Conservation (phyloP, 345 rosid species). For the Kernera saxatilis region DNA sequence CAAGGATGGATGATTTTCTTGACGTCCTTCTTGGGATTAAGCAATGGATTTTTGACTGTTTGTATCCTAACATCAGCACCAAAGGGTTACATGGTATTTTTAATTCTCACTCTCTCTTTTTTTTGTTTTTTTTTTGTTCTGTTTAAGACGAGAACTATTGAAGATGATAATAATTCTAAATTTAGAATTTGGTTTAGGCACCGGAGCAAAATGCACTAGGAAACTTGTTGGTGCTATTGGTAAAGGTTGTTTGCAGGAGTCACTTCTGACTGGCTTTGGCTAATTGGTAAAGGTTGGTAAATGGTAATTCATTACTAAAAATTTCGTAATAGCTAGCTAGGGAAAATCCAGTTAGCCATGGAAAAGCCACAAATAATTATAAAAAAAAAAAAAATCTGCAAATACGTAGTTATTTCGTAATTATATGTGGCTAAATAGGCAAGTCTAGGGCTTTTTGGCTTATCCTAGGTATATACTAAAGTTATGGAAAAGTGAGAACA, state of each 20-base stretch:
- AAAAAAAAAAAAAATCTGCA: no score
- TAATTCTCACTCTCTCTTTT: neutral
- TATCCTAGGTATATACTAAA: neutral
- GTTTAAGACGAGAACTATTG: no score
- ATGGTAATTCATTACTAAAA: no score
- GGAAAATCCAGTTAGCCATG: no score
- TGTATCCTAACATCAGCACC: slow-evolving; percentile 68
- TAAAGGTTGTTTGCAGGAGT: slow-evolving; percentile 62
- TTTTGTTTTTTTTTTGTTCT: no score
- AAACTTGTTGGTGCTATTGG: slow-evolving; percentile 55
- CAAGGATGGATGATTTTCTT: slow-evolving; percentile 79
- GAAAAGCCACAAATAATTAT: no score
- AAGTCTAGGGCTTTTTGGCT: no score
- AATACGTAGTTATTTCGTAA: no score
- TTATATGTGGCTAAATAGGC: no score
- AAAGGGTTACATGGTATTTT: slow-evolving; percentile 22
- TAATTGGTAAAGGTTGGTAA: slow-evolving; percentile 44
- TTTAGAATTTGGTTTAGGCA: slow-evolving; percentile 35
- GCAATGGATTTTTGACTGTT: slow-evolving; percentile 66
- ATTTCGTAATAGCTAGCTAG: no score
- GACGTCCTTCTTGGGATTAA: slow-evolving; percentile 50
- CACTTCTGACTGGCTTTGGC: slow-evolving; percentile 68
- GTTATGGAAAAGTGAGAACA: neutral
- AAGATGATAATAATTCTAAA: neutral
- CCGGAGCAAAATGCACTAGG: slow-evolving; percentile 86